phyloP scores from a whole-genome alignment of 1,284 basidiomycete genomes.

The Pascua sp. region DNA sequence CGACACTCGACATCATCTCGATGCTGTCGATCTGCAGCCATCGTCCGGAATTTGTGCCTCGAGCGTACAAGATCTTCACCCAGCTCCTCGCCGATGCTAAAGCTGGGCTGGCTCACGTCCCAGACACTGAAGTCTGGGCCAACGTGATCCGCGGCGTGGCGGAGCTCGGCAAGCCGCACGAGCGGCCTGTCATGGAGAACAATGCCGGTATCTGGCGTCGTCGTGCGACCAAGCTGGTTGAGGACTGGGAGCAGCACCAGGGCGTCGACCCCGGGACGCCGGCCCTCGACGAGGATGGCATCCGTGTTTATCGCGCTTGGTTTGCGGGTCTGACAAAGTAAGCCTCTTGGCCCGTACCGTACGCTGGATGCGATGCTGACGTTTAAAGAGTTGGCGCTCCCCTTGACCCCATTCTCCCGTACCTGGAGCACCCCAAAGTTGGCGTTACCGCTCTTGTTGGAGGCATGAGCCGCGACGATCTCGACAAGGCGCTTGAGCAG shows the following conservation, averaged over 20 bases:
- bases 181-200: background rate
- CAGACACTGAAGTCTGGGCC: slow-evolving; percentile 43
- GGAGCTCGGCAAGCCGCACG: slow-evolving; percentile 15
- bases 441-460: slow-evolving; percentile 19
- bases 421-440: slow-evolving; percentile 22
- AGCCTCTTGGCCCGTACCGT: slow-evolving; percentile 12
- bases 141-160: slow-evolving; percentile 40
- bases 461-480: slow-evolving; percentile 26
- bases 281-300: slow-evolving; percentile 28
- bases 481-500: slow-evolving; percentile 29
- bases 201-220: slow-evolving; percentile 10
- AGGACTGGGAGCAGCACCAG: slow-evolving; percentile 32
- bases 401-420: slow-evolving; percentile 32
- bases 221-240: slow-evolving; percentile 6
- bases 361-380: background rate
- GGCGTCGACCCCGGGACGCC: slow-evolving; percentile 1
- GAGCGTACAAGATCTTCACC: slow-evolving; percentile 46
- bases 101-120: slow-evolving; percentile 17
- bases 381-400: slow-evolving; percentile 26
- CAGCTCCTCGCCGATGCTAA: slow-evolving; percentile 34
- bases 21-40: slow-evolving; percentile 47
- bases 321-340: slow-evolving; percentile 38
- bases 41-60: slow-evolving; percentile 38
- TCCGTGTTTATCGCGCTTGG: slow-evolving; percentile 47
- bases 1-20: slow-evolving; percentile 40